Evolutionary conservation across 179 eudicot genomes (phyloP), one percentile per base, ranked within the genome.

Genomic region (Silene coronaria): DNA sequence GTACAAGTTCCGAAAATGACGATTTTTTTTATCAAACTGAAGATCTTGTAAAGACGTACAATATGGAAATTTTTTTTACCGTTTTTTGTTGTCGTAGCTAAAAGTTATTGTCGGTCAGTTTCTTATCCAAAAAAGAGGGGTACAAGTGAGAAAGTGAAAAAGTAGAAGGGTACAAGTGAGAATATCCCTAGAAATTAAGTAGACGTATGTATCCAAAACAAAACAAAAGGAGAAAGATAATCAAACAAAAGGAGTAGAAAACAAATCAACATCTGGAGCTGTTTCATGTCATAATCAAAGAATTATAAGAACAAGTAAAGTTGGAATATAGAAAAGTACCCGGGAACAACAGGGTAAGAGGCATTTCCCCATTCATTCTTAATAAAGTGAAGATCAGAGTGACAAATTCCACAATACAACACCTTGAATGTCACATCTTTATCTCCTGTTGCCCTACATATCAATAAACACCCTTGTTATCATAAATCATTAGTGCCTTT

Each of bases 321-420:
- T 0, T 53, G 0, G 34, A 22, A 23, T 2, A 59, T 2, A 59
- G 55, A 19, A 36, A 60, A 58, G 0, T 73, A 73, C 66, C 67
- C 67, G 19, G 76, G 67, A 59, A 73, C 76, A 55, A 71, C 75
- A 71, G 75, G 75, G 64, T 71, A 71, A 51, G 75, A 14, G 36
- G 75, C 63, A 71, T 71, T 71, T 51, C 75, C 75, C 75, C 64
- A 71, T 71, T 73, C 67, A 73, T 58, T 73, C 67, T 73, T 74
- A 45, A 74, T 65, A 23, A 74, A 74, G 57, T 73, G 67, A 64
- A 77, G 72, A 78, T 81, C 84, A n/a, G 84, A 61, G 75, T 78
- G 84, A 75, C 84, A 81, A 3, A 81, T 70, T 59, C 84, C 84
- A 78, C 84, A 81, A 58, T 81, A 81, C 64, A 74, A 3, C 26